Evolutionary conservation across 495 filamentous ascomycete species (phyloP).

Genomic region (Penicillium subrubescens): DNA sequence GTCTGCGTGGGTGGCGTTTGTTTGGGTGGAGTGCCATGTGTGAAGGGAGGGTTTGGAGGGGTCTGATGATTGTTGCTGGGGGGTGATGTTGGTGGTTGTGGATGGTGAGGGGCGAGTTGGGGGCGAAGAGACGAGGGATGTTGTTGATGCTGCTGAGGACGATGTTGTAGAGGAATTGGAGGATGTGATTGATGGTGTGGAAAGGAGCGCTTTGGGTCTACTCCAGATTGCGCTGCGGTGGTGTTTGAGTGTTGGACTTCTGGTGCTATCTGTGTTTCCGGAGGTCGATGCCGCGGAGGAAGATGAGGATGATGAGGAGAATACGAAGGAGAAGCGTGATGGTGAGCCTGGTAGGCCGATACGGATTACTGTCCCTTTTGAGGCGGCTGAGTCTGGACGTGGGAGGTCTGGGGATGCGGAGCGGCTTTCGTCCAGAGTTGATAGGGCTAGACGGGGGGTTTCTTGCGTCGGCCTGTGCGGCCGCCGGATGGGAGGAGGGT

Average conservation of each 20-base stretch:
- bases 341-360: conserved; percentile 38
- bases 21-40: conserved; percentile 46
- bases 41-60: conserved; percentile 32
- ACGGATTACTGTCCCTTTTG: conserved; percentile 45
- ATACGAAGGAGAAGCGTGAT: conserved; percentile 39
- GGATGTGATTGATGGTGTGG: conserved; percentile 28
- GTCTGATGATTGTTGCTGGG: conserved; percentile 7
- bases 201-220: conserved; percentile 30
- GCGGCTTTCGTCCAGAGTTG: conserved; percentile 26
- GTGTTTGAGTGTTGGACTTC: not conserved
- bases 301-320: conserved; percentile 42
- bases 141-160: conserved; percentile 13
- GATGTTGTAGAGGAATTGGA: conserved; percentile 10
- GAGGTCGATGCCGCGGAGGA: conserved; percentile 16
- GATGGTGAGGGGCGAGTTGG: not conserved
- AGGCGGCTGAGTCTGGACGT: conserved; percentile 38
- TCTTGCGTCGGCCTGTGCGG: conserved; percentile 43
- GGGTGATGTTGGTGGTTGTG: conserved; percentile 13
- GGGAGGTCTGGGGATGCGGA: conserved; percentile 26
- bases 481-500: conserved; percentile 49
- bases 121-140: conserved; percentile 8
- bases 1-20: conserved; percentile 36
- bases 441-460: conserved; percentile 26
- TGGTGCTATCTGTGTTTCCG: conserved; percentile 6
- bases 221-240: conserved; percentile 25